Percentiles rank a stretch among this genome's conserved stretches.
phyloP scores from a whole-genome alignment of 345 rosid species.

The Sonneratia alba region DNA sequence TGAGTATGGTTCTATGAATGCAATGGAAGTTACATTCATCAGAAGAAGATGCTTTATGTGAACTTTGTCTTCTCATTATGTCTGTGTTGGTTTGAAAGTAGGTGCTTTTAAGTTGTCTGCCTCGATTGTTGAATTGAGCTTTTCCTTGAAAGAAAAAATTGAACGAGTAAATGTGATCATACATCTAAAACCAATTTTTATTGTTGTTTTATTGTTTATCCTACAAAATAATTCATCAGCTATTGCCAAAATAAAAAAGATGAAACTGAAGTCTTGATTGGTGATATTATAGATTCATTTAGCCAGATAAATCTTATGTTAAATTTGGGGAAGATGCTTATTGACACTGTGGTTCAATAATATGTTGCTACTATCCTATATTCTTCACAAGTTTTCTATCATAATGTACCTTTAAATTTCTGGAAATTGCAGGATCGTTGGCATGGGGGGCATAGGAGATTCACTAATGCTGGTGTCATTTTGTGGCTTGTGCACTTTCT shows the following conservation, averaged over 20 bases:
- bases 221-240: too few species aligned
- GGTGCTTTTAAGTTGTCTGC: neutral
- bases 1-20: too few species aligned
- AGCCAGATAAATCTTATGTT: neutral
- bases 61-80: conserved; percentile 5
- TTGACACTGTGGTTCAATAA: neutral
- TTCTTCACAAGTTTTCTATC: neutral
- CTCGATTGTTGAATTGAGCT: neutral
- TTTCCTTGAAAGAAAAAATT: neutral
- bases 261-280: neutral
- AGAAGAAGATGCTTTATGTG: neutral
- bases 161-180: neutral
- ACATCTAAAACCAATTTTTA: neutral
- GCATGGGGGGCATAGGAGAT: conserved; percentile 93
- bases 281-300: too few species aligned
- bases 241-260: neutral
- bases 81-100: neutral
- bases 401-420: conserved; percentile 13
- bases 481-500: conserved; percentile 90
- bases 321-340: neutral
- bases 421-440: conserved; percentile 79
- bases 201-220: too few species aligned
- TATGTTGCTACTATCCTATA: neutral
- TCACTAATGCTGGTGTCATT: conserved; percentile 69
- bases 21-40: too few species aligned